Conservation (phyloP, 2,329 filamentous ascomycete species). For the Annulohypoxylon truncatum region DNA sequence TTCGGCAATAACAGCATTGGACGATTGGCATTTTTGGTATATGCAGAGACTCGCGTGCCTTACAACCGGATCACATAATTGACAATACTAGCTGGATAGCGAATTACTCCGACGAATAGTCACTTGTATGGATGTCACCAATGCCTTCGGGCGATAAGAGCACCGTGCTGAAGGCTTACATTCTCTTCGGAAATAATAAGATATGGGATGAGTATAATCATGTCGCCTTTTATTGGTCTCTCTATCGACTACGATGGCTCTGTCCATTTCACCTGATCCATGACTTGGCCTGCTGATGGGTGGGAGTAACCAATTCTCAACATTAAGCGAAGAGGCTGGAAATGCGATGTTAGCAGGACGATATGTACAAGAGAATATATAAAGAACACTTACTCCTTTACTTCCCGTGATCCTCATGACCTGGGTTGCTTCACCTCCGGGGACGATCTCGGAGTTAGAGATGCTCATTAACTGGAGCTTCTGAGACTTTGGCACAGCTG, state of each 20-base stretch:
- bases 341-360: conserved; percentile 4
- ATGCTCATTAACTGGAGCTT: conserved; percentile 93
- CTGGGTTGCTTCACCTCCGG: conserved; percentile 87
- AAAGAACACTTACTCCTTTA: conserved; percentile 79
- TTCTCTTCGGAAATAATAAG: not conserved
- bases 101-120: not conserved
- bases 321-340: conserved; percentile 83
- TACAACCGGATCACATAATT: not conserved
- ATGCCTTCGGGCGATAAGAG: not conserved
- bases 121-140: not conserved
- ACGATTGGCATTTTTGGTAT: not conserved
- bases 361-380: not conserved
- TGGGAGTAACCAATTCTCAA: conserved; percentile 85
- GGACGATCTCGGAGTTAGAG: conserved; percentile 79
- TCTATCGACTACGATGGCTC: conserved; percentile 68
- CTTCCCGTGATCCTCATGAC: conserved; percentile 87
- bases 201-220: not conserved
- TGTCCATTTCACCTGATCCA: conserved; percentile 97
- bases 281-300: conserved; percentile 75
- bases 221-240: conserved; percentile 37
- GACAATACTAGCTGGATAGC: not conserved
- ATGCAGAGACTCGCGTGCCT: not conserved
- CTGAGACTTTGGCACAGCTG: conserved; percentile 95
- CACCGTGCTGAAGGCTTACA: not conserved
- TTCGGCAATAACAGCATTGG: not conserved